A percentile compares a stretch with the other conserved stretches of the same genome.
phyloP scores from a whole-genome alignment of 2,329 filamentous ascomycete genomes.

The Tricladium varicosporioides region DNA sequence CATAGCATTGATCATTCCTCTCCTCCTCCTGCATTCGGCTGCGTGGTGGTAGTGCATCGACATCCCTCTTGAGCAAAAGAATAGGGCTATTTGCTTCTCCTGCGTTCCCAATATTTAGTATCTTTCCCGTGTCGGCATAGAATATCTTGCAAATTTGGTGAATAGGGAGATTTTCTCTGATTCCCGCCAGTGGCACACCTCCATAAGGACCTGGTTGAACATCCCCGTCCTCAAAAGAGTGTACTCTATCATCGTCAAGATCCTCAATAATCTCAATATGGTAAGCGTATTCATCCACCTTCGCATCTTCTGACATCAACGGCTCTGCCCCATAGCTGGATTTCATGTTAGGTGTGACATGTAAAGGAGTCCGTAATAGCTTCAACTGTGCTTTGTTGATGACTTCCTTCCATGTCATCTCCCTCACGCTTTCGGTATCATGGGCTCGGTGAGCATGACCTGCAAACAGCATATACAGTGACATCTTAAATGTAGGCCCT shows the following conservation, averaged over 20 bases:
- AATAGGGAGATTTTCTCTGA: slow-evolving; percentile 65
- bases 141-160: slow-evolving; percentile 76
- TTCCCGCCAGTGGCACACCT: slow-evolving; percentile 59
- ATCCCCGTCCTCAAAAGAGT: slow-evolving; percentile 61
- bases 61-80: slow-evolving; percentile 64
- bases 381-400: slow-evolving; percentile 89
- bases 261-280: slow-evolving; percentile 69
- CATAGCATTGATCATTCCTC: slow-evolving; percentile 20
- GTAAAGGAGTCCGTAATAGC: slow-evolving; percentile 43
- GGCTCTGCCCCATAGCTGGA: slow-evolving; percentile 39
- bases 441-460: slow-evolving; percentile 63
- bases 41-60: slow-evolving; percentile 64
- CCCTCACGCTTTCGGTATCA: slow-evolving; percentile 24
- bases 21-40: slow-evolving; percentile 55
- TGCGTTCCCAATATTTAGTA: slow-evolving; percentile 67
- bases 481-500: slow-evolving; percentile 81
- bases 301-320: slow-evolving; percentile 25
- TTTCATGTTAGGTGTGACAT: slow-evolving; percentile 11
- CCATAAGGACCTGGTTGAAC: slow-evolving; percentile 54
- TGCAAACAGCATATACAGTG: slow-evolving; percentile 92
- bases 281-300: slow-evolving; percentile 60
- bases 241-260: slow-evolving; percentile 66
- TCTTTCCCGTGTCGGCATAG: slow-evolving; percentile 73
- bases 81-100: slow-evolving; percentile 67
- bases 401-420: slow-evolving; percentile 88